Percentiles rank a stretch among this genome's conserved stretches.
phyloP scores from a whole-genome alignment of 2,329 filamentous ascomycete species.

The Botrytis porri region DNA sequence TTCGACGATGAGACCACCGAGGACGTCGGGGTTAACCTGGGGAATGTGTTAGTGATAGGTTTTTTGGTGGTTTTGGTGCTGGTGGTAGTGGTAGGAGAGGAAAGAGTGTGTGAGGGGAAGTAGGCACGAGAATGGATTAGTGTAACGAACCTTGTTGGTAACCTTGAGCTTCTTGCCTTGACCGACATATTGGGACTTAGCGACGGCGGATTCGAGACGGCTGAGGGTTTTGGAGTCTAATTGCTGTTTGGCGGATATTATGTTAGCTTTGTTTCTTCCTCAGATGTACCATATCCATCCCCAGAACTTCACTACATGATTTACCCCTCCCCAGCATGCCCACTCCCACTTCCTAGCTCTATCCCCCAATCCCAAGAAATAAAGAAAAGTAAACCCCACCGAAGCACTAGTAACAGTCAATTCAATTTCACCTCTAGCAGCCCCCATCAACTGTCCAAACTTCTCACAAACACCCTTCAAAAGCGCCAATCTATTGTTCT shows the following conservation, averaged over 20 bases:
- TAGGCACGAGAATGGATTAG: neutral
- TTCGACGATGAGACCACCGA: conserved; percentile 92
- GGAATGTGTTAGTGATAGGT: neutral
- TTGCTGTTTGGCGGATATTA: conserved; percentile 49
- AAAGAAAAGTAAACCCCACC: conserved; percentile 52
- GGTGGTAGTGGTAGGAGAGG: neutral
- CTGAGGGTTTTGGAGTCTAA: conserved; percentile 83
- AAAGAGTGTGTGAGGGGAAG: neutral
- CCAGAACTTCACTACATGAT: neutral
- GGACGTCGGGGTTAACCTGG: conserved; percentile 88
- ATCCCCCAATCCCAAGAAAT: neutral
- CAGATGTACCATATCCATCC: neutral
- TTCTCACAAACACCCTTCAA: conserved; percentile 81
- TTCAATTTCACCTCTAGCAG: conserved; percentile 89
- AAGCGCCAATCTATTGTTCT: conserved; percentile 91
- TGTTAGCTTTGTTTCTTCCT: conserved; percentile 15
- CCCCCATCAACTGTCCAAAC: conserved; percentile 83
- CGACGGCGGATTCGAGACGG: conserved; percentile 81
- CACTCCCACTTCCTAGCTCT: neutral
- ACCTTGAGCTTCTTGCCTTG: conserved; percentile 98
- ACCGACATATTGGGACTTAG: conserved; percentile 85
- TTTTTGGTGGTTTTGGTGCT: neutral
- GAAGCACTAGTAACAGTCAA: conserved; percentile 85
- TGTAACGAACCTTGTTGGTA: conserved; percentile 68
- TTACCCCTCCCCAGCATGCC: neutral